Percentiles rank a stretch among this genome's conserved stretches.
These are phyloP conservation scores for Colletotrichum lindemuthianum DNA, from an alignment of 2,329 filamentous ascomycete genomes.

Conservation along the genomic window DNA sequence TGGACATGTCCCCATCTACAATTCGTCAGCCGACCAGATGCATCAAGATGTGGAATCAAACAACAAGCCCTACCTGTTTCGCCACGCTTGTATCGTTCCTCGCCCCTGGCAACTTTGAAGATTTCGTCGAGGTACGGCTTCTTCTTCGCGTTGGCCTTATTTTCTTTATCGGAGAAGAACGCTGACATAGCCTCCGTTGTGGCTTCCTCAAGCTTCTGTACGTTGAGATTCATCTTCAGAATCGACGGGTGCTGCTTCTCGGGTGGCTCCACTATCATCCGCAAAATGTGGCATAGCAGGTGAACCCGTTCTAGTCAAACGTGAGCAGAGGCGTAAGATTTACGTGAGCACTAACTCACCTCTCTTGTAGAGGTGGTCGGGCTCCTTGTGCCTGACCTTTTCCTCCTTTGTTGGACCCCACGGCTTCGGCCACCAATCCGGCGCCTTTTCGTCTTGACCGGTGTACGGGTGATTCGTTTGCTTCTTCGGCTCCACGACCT, in stretches of 20 bases:
- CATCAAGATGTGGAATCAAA: not conserved
- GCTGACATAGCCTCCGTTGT: conserved; percentile 67
- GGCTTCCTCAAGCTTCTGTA: conserved; percentile 66
- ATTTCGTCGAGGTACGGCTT: conserved; percentile 67
- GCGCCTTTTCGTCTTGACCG: conserved; percentile 68
- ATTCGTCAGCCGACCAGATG: not conserved
- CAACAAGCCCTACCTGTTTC: conserved; percentile 62
- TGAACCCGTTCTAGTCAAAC: conserved; percentile 63
- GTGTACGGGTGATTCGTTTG: conserved; percentile 80
- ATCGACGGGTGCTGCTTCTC: conserved; percentile 61
- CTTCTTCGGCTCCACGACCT: conserved; percentile 80
- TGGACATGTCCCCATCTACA: conserved; percentile 57
- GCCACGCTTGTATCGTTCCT: conserved; percentile 65
- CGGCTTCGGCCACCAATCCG: conserved; percentile 74
- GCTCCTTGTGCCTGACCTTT: conserved; percentile 74
- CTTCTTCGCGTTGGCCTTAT: conserved; percentile 64
- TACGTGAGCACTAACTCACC: conserved; percentile 55
- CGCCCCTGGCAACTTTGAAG: conserved; percentile 67
- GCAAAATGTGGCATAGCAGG: conserved; percentile 69
- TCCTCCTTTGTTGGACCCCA: conserved; percentile 62
- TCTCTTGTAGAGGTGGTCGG: conserved; percentile 76
- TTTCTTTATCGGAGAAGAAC: conserved; percentile 68
- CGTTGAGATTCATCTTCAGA: conserved; percentile 61
- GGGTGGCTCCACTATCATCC: conserved; percentile 63
- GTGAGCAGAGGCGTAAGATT: conserved; percentile 26